Base-by-base conservation (phyloP, 148 eudicot genomes). In the Cornus florida region DNA sequence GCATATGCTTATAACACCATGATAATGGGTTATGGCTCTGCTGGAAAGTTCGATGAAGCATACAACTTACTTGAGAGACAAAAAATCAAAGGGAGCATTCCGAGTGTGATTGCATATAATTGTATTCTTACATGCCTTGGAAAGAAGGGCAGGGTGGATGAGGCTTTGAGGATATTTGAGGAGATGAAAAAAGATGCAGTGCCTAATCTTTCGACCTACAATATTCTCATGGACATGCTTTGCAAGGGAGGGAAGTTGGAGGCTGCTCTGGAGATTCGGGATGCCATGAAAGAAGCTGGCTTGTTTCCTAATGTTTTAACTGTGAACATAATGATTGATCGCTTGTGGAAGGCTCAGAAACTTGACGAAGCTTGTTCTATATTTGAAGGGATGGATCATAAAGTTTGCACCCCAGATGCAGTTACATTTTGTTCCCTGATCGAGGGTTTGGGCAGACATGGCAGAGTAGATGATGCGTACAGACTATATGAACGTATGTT, bases 1-100 rank as follows among this genome's bases (percentile, higher is more conserved):
- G 98, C 99, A 33, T 96, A 93, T 82, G 99, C 99, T 57, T 96
- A 96, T 87, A 93, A 83, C 87, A 96, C 99, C 41, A 91, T 96
- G 98, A 92, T 96, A 67, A 96, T 96, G 99, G 99, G 98, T 46
- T 96, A 93, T 80, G 99, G 98, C 64, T 86, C 90, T 14, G 90
- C 88, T 66, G 99, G 99, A 74, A 93, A 77, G 83, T 96, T 96
- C 74, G 87, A 90, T 65, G 92, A 96, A 83, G 98, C 98, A 6
- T 93, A 88, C 75, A 75, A 67, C 62, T 87, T 96, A 77, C 93
- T 96, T 4, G 98, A 96, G 77, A 91, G 91, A 76, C 99, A 96
- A 89, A 96, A 85, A 74, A 82, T 72, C 74, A 96, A 85, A 83
- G 99, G 99, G 50, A 92, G 92, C 38, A 92, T 96, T 66, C 97